Percentiles rank a stretch among this genome's conserved stretches.
phyloP scores from a whole-genome alignment of 164 flowering plant genomes.

The Magnolia officinalis region DNA sequence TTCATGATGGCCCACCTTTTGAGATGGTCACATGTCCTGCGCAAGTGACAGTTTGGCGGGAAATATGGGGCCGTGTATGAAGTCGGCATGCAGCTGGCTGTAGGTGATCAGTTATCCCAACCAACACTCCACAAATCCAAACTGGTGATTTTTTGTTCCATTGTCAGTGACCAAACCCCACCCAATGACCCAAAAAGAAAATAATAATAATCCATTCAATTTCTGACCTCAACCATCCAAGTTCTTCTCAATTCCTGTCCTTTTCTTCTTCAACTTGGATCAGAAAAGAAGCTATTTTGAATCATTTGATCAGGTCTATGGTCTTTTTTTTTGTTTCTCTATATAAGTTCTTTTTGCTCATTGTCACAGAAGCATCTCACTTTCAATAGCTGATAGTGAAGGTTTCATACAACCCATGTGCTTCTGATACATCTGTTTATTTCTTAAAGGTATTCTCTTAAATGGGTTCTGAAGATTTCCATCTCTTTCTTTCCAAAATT shows the following conservation, averaged over 20 bases:
- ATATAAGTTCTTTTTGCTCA: not conserved
- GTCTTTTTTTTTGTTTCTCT: not conserved
- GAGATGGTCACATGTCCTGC: too few species aligned
- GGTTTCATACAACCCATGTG: not conserved
- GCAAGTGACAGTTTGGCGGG: too few species aligned
- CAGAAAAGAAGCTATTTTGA: not conserved
- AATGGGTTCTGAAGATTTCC: not conserved
- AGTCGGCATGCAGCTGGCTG: too few species aligned
- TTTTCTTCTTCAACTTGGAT: not conserved
- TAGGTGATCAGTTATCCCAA: not conserved
- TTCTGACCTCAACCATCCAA: not conserved
- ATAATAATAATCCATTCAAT: too few species aligned
- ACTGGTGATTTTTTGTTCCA: not conserved
- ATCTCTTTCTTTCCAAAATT: not conserved
- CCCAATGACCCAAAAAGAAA: not conserved
- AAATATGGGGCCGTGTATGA: too few species aligned
- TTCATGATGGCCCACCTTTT: too few species aligned
- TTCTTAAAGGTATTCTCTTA: not conserved
- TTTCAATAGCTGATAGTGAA: not conserved
- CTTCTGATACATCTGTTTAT: not conserved
- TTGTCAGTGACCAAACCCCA: not conserved
- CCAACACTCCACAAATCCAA: not conserved
- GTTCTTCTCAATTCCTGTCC: not conserved
- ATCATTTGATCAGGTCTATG: not conserved
- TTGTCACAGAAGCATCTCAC: not conserved